Base-by-base conservation (phyloP, 2,329 filamentous ascomycete genomes). In the Pyrenophora graminea region DNA sequence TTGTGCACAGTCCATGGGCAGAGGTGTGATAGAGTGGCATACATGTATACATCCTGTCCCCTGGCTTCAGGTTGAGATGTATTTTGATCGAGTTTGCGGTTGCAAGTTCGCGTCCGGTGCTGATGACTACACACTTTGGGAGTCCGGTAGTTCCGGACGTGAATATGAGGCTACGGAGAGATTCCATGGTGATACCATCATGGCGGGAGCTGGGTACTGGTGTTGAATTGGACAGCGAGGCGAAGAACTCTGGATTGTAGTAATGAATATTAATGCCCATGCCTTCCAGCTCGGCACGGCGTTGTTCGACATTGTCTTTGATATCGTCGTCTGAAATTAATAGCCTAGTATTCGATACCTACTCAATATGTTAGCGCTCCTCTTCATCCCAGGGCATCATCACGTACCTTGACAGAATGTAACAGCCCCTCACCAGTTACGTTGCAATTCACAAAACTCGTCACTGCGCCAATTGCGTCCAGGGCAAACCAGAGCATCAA, bases 281-380 rank as follows among this genome's bases (percentile, higher is more conserved):
- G 3, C 59, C 50, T 31, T 67, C 57, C 4, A 72, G 49, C 19
- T 68, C 59, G 13, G 54, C 30, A 17, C 61, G 56, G 38, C 62
- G 61, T 23, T 3, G 61, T 43, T 70, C 64, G 23, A 73, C 62
- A 15, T 72, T 87, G 77, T 2, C 75, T 74, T 2, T 83, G 80
- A 57, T 81, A 72, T 51, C 79, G 69, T 0, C 75, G 71, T 38
- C 79, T 72, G 45, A 76, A 71, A 15, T 73, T 67, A 53, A 74
- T 66, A 55, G 83, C 76, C 44, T 75, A 74, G 56, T 52, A 68
- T 70, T 70, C 75, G 50, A 90, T 61, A 42, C 76, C 73, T 48
- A 82, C 61, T 12, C 81, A 6, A 3, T 32, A 74, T 71, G 67
- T 88, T 81, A 10, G 80, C 79, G 13, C 3, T 15, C 40, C 2